These are phyloP conservation scores for Leccinum sublutescens DNA, from an alignment of 768 basidiomycete species.

Conservation along the genomic window DNA sequence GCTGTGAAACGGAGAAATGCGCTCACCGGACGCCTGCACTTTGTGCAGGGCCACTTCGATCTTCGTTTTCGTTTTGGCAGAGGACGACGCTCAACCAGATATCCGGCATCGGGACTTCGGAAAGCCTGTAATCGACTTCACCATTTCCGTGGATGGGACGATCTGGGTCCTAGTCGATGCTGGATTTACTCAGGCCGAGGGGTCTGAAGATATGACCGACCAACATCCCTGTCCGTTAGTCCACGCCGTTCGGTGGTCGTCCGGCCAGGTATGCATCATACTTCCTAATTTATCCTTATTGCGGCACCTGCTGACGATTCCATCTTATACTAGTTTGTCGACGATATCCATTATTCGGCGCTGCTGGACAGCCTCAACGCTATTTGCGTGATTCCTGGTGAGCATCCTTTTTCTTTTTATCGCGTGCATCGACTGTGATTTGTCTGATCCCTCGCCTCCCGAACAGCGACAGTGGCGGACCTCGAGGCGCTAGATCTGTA, in stretches of 20 bases:
- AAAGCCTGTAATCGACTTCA: slow-evolving; percentile 61
- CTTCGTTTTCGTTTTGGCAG: slow-evolving; percentile 47
- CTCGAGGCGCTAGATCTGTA: slow-evolving; percentile 61
- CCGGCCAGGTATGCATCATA: slow-evolving; percentile 38
- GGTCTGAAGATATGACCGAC: slow-evolving; percentile 7
- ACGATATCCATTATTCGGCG: slow-evolving; percentile 17
- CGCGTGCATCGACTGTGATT: background rate
- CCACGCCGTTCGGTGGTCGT: slow-evolving; percentile 33
- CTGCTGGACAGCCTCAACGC: slow-evolving; percentile 49
- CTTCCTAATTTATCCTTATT: background rate
- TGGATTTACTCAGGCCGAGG: slow-evolving; percentile 31
- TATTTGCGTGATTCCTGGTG: slow-evolving; percentile 46
- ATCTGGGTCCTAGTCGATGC: slow-evolving; percentile 54
- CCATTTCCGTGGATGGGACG: slow-evolving; percentile 33
- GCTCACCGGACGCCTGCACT: background rate
- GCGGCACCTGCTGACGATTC: background rate
- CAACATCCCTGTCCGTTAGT: slow-evolving; percentile 25
- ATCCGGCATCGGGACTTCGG: slow-evolving; percentile 49
- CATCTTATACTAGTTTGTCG: slow-evolving; percentile 19
- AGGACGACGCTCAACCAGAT: slow-evolving; percentile 16
- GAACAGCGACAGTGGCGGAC: slow-evolving; percentile 48
- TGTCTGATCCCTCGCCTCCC: background rate
- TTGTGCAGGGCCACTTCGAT: slow-evolving; percentile 63
- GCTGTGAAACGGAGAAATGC: background rate
- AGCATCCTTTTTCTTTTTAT: slow-evolving; percentile 3